Base-by-base conservation (phyloP, 495 filamentous ascomycete species). In the Penicillium goetzii region DNA sequence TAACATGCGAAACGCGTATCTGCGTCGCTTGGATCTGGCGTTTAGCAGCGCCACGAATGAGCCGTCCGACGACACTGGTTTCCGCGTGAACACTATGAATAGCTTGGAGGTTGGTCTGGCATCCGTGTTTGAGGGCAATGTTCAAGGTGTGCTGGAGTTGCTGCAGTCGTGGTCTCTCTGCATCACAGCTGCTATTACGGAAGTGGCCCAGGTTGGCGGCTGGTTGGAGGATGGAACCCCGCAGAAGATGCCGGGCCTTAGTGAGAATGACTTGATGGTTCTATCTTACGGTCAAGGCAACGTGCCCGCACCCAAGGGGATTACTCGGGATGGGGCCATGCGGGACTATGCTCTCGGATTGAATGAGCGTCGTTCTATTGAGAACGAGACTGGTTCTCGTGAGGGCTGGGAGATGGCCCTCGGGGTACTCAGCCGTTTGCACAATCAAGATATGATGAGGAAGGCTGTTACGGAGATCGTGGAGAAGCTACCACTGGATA, bases 321-420 rank as follows among this genome's bases (percentile, higher is more conserved):
- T 83, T 14, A 73, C 63, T 56, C 89, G 89, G 68, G 91, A 96
- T 71, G 85, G 88, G 28, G 84, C 92, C 17, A 78, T 96, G 10
- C 81, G 84, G n/a, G 78, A 83, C 41, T 97, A 96, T 76, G 90
- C 92, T 1, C 74, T 80, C 15, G 73, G 74, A 1, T 65, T 89
- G 15, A 78, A 80, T 60, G 69, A 74, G 7, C 82, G 83, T 55
- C 77, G 82, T 7, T 68, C 64, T 7, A 67, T 83, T 41, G 67
- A 77, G 52, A 71, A 76, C 57, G 68, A 75, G 57, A 75, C 77
- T 56, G 71, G 76, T 11, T 58, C 67, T 47, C 78, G 84, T 15
- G 88, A 91, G 58, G 93, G 93, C 12, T 97, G 93, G 93, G 90
- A 97, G 74, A 74, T 97, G 60, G 88, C 91, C 0, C 84, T 97